These are phyloP conservation scores for Kickxella alabastrina DNA, from an alignment of 192 early-diverging fungal species.

Conservation along the genomic window DNA sequence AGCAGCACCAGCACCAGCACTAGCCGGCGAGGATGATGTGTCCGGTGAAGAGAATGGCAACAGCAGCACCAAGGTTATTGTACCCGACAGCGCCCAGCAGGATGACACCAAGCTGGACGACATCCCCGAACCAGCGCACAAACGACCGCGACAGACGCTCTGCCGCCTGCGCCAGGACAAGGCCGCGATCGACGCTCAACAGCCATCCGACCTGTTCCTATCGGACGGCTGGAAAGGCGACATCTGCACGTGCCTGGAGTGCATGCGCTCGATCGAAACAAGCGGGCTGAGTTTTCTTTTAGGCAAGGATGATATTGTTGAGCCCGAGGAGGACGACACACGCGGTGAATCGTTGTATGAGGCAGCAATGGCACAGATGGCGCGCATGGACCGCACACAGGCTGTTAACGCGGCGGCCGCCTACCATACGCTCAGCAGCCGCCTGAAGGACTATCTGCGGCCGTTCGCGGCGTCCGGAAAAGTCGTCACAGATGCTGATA, in stretches of 20 bases:
- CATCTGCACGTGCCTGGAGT: constrained; percentile 68
- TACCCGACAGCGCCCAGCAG: not conserved
- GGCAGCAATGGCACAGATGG: constrained; percentile 68
- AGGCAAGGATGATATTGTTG: constrained; percentile 62
- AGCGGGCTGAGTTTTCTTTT: constrained; percentile 55
- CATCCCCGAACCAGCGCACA: constrained; percentile 8
- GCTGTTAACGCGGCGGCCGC: constrained; percentile 78
- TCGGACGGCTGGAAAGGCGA: constrained; percentile 68
- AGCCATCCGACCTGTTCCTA: constrained; percentile 65
- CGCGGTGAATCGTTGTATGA: constrained; percentile 69
- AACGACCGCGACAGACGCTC: constrained; percentile 9
- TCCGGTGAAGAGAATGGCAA: not conserved
- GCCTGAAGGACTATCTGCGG: constrained; percentile 64
- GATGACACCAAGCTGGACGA: not conserved
- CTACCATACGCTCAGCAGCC: constrained; percentile 64
- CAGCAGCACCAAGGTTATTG: not conserved
- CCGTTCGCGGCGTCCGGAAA: constrained; percentile 71
- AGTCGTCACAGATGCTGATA: constrained; percentile 69
- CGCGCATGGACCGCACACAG: constrained; percentile 64
- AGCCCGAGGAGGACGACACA: constrained; percentile 76
- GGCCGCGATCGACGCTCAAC: constrained; percentile 30
- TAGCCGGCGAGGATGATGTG: not conserved
- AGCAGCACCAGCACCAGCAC: not conserved
- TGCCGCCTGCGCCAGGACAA: constrained; percentile 23
- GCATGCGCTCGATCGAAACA: constrained; percentile 49